These are phyloP conservation scores for Skeletonema marinoi DNA, from an alignment of 108 stramenopile genomes.

Conservation along the genomic window DNA sequence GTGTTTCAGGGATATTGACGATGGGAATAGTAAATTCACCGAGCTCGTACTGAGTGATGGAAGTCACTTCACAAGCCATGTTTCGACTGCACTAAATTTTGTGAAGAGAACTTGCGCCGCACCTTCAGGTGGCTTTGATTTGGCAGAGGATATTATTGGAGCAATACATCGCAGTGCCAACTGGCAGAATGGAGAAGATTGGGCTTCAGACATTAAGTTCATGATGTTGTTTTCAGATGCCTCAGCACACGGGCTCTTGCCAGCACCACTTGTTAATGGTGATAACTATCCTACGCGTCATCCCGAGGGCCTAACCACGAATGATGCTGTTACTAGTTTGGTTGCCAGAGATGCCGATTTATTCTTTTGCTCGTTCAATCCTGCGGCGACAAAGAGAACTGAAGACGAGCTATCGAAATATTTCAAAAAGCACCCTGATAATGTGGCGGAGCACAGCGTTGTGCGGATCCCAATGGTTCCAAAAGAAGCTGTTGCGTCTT, in stretches of 20 bases:
- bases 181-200: constrained; percentile 48
- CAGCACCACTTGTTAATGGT: constrained; percentile 17
- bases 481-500: constrained; percentile 3
- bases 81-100: constrained; percentile 10
- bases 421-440: constrained; percentile 45
- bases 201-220: constrained; percentile 56
- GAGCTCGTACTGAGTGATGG: constrained; percentile 31
- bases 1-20: constrained; percentile 62
- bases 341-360: constrained; percentile 52
- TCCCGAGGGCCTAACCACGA: constrained; percentile 46
- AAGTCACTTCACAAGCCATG: constrained; percentile 51
- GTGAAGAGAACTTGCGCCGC: constrained; percentile 11
- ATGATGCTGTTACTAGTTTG: constrained; percentile 39
- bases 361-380: constrained; percentile 68
- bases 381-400: constrained; percentile 43
- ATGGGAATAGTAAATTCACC: constrained; percentile 45
- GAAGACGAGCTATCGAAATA: constrained; percentile 44
- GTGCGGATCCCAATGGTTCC: constrained; percentile 53
- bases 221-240: constrained; percentile 61
- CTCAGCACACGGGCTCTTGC: constrained; percentile 55
- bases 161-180: constrained; percentile 48
- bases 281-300: constrained; percentile 53
- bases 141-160: constrained; percentile 62
- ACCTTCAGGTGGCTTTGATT: constrained; percentile 54
- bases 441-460: constrained; percentile 32